These are phyloP conservation scores for Phaseolus coccineus DNA, from an alignment of 331 rosid genomes.

Conservation along the genomic window DNA sequence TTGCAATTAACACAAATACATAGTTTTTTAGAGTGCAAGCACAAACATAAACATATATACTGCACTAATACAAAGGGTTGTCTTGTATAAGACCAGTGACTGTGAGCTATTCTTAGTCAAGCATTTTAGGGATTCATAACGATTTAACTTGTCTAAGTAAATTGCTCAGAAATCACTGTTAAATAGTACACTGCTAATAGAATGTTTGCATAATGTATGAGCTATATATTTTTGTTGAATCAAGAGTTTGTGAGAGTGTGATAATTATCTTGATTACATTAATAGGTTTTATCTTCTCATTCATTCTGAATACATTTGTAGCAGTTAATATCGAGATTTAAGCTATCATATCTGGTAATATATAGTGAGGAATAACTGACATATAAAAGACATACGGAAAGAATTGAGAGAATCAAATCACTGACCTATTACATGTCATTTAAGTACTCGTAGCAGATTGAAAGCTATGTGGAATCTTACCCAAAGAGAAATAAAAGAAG, in stretches of 20 bases:
- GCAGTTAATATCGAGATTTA: not conserved
- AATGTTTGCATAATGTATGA: not conserved
- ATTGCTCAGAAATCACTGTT: not conserved
- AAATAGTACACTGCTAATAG: not conserved
- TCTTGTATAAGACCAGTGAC: not conserved
- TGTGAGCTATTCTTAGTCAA: not conserved
- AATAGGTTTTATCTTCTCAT: conserved; percentile 12
- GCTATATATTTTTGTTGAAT: not conserved
- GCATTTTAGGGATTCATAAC: not conserved
- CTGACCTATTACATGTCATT: conserved; percentile 43
- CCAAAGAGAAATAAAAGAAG: conserved; percentile 30
- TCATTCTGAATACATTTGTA: conserved; percentile 14
- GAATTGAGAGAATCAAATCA: conserved; percentile 51
- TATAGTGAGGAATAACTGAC: conserved; percentile 29
- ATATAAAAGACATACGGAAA: conserved; percentile 34
- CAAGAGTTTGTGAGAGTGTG: not conserved
- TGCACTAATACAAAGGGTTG: not conserved
- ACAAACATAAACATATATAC: not conserved
- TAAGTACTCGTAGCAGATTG: conserved; percentile 46
- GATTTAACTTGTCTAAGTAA: not conserved
- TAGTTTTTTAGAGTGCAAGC: conserved; percentile 2
- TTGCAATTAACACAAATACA: not conserved
- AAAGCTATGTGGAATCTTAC: conserved; percentile 50
- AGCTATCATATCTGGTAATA: not conserved
- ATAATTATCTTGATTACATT: not conserved